These are phyloP conservation scores for Colletotrichum spinosum DNA, from an alignment of 2,329 filamentous ascomycete species.

Conservation along the genomic window DNA sequence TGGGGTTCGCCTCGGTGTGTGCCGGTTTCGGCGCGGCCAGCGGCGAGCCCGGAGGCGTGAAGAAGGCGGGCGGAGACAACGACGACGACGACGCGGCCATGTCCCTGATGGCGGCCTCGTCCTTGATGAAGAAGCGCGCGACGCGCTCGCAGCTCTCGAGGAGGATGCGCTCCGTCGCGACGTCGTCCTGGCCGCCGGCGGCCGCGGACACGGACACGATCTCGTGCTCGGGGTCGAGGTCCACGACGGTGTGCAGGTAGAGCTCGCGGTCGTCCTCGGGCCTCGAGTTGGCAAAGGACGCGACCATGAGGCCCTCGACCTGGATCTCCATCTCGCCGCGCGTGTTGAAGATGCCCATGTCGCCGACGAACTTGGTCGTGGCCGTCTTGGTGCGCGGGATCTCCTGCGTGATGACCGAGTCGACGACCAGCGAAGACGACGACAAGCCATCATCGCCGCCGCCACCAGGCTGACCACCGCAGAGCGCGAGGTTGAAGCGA, in stretches of 20 bases:
- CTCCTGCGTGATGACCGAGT: conserved; percentile 46
- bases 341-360: conserved; percentile 50
- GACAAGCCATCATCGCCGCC: conserved; percentile 21
- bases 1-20: neutral
- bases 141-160: conserved; percentile 52
- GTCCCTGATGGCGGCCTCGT: conserved; percentile 26
- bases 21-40: neutral
- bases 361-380: conserved; percentile 48
- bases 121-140: conserved; percentile 45
- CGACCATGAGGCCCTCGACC: conserved; percentile 48
- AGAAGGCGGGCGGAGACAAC: conserved; percentile 6
- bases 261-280: conserved; percentile 49
- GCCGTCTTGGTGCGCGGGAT: conserved; percentile 40
- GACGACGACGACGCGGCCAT: conserved; percentile 5
- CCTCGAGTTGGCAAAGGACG: conserved; percentile 45
- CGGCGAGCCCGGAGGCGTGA: conserved; percentile 28
- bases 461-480: conserved; percentile 11
- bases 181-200: neutral
- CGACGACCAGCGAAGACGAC: conserved; percentile 40
- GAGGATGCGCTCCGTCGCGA: conserved; percentile 41
- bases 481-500: conserved; percentile 33
- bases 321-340: conserved; percentile 46
- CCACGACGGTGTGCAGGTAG: conserved; percentile 49
- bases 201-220: conserved; percentile 42
- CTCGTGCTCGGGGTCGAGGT: conserved; percentile 55